Evolutionary conservation across 371 early-diverging fungal genomes (phyloP), one percentile per base, ranked within the genome.

Genomic region (Mucor velutinosus): DNA sequence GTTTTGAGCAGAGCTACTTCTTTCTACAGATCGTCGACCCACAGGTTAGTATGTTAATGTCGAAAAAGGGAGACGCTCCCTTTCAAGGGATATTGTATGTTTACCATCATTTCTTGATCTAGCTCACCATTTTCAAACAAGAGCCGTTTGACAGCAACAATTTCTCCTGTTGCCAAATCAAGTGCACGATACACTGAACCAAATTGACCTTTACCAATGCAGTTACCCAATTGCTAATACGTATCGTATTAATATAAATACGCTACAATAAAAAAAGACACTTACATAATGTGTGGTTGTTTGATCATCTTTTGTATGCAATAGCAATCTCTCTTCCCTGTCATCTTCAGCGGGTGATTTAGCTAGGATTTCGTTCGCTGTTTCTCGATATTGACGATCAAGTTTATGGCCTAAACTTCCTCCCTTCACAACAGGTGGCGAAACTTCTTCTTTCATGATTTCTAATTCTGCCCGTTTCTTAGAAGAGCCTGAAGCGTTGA

Each of bases 171-270:
- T 2, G 87, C 87, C 2, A 93, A 68, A 74, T 97, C 93, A 8
- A 97, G 82, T 1, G 93, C 95, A 30, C 93, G 83, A 69, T 93
- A 93, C 1, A 97, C 97, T 1, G 92, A 77, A 12, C 95, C 97
- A 75, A 95, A 96, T 51, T 95, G 95, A 1, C 97, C 97, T 70
- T 93, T 90, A 4, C 97, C 97, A 27, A 97, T 93, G 67, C 94
- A 94, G 62, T 95, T 93, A 5, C 96, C 96, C 19, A 95, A 83
- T 85, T 95, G 92, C 86, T 87, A 67, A 0, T 17, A 17, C 41
- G 17, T 2, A 2, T 0, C 19, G 12, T 47, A 14, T 19, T 43
- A 35, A 14, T 19, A 49, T 6, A 10, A 21, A 29, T 3, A 30
- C 8, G 10, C 7, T 1, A 29, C 2, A 3, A 17, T 11, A 61